Conservation (phyloP, 1,139 yeast genomes). For the Dujonia santamariae region DNA sequence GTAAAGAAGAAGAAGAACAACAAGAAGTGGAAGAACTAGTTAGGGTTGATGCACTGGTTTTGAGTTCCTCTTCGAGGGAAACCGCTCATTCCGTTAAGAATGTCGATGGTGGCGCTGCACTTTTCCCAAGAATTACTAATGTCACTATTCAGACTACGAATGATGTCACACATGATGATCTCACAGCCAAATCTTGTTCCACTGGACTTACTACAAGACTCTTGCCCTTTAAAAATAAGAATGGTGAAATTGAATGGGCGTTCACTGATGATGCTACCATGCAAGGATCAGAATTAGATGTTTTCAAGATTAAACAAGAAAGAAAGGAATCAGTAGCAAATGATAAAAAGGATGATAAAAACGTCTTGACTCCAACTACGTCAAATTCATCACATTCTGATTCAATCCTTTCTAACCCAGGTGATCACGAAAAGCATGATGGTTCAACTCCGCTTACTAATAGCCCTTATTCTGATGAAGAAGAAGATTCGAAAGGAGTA, state of each 20-base stretch:
- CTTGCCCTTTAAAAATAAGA: conserved; percentile 47
- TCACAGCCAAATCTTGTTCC: conserved; percentile 39
- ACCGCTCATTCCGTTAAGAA: too few relatives aligned
- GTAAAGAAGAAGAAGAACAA: too few relatives aligned
- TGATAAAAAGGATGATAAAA: conserved; percentile 8
- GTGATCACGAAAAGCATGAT: conserved; percentile 3
- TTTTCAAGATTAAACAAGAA: conserved; percentile 18
- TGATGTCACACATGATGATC: conserved; percentile 2
- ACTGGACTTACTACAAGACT: conserved; percentile 47
- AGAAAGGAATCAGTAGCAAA: neutral
- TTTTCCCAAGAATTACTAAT: conserved; percentile 19
- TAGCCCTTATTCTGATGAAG: conserved; percentile 17
- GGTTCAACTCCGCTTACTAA: conserved; percentile 20
- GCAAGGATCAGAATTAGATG: conserved; percentile 25
- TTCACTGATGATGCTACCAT: conserved; percentile 37
- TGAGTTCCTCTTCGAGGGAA: too few relatives aligned
- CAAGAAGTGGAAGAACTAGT: too few relatives aligned
- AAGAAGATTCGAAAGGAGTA: conserved; percentile 8
- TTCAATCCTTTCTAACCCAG: conserved; percentile 17
- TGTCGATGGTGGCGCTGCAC: conserved; percentile 5
- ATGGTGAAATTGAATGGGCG: conserved; percentile 60
- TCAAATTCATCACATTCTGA: conserved; percentile 41
- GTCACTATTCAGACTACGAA: conserved; percentile 8
- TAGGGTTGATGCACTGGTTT: too few relatives aligned
- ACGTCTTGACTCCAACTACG: conserved; percentile 47